Evolutionary conservation across 2,329 filamentous ascomycete species (phyloP), one percentile per base, ranked within the genome.

Genomic region (Scytalidium lignicola): DNA sequence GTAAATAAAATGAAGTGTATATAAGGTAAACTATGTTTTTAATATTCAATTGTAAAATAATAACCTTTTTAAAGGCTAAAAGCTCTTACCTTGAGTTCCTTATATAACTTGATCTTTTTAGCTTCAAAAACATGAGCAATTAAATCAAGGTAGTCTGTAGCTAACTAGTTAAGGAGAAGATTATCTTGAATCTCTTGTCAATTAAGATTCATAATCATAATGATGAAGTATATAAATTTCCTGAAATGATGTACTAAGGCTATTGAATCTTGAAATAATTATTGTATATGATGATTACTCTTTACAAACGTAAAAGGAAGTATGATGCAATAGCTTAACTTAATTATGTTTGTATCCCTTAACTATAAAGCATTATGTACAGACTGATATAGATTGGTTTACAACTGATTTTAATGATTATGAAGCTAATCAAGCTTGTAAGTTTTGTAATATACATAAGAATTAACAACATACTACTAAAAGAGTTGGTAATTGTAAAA

Each of bases 31-130:
- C 49, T 19, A 20, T 32, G 45, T 22, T 51, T 51, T 39, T 51
- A 12, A 28, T 51, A 51, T 23, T 51, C 49, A 15, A 51, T 47
- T 13, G 28, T 51, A 43, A 47, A 51, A 2, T 43, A 26, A 20
- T 51, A 19, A 15, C 40, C 40, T n/a, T 7, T 20, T 41, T 48
- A 51, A 20, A 3, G 18, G 2, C 49, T 28, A 2, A 51, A 42
- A 17, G 48, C 2, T 3, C 19, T 2, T 15, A 28, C 23, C 21
- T 41, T 40, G 3, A 51, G 28, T 19, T 51, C 44, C 21, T 12
- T 26, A 21, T 48, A 15, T 10, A 51, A 42, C 41, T 47, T 40
- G 7, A 21, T 3, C 5, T 26, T 26, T 22, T 51, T 51, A 3
- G 28, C 6, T 2, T 17, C 8, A 41, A 51, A 51, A 13, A 51